Base-by-base conservation (phyloP, 2,329 filamentous ascomycete genomes). In the Camptophora hylomeconis region DNA sequence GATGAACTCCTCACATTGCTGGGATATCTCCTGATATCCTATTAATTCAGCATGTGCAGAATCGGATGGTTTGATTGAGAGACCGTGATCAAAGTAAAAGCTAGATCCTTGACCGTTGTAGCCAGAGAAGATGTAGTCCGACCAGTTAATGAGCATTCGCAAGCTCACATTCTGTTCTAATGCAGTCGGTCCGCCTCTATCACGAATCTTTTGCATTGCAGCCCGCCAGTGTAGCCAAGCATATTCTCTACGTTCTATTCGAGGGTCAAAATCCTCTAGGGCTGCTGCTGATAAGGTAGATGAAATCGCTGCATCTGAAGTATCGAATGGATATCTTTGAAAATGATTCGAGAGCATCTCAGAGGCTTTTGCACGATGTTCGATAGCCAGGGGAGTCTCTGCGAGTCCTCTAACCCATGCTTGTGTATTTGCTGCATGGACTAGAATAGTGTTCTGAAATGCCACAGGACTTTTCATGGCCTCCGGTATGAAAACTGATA, bases 121-220 rank as follows among this genome's bases (percentile, higher is more conserved):
- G 2, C 55, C 53, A 1, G 52, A 49, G 22, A 57, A 44, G 17
- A 54, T 53, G 34, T 57, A 57, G 36, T 57, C 54, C 33, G 52
- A 51, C 54, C 53, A 57, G 28, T 58, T 56, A 23, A 56, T 55
- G 26, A 58, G 35, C 50, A 54, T 57, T 3, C 48, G 52, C 22
- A 57, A 28, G 22, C 44, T 36, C 12, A 46, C 52, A 18, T 52
- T 54, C 20, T 54, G 45, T 17, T 46, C 39, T 28, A 57, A 53
- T 6, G 48, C 51, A 9, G 39, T 36, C 4, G 54, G 51, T 2
- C 54, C 54, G 5, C 53, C 53, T 17, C 54, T 47, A 5, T 45
- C 41, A 18, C 49, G 45, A 17, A 57, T 55, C 47, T 54, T 56
- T 29, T 51, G 45, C 20, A 48, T 44, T 8, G 52, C 54, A 12